Evolutionary conservation across 768 basidiomycete species (phyloP).

Genomic region (Pleurotus cornucopiae): DNA sequence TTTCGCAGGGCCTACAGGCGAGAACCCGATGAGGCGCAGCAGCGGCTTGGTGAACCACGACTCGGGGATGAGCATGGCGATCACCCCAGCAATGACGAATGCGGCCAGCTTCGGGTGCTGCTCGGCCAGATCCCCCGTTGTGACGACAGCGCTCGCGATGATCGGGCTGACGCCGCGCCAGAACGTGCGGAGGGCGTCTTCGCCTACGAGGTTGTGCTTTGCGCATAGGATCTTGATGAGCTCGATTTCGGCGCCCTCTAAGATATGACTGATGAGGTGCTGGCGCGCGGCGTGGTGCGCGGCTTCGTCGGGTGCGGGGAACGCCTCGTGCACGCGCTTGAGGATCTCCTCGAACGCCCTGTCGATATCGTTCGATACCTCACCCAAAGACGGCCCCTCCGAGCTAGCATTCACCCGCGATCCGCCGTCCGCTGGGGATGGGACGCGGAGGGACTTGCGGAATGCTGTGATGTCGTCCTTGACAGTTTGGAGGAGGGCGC

Average conservation of each 20-base stretch:
- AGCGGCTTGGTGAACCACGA: constrained; percentile 24
- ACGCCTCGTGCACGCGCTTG: constrained; percentile 21
- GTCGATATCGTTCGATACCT: constrained; percentile 14
- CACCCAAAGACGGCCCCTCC: not conserved
- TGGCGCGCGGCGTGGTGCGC: constrained; percentile 23
- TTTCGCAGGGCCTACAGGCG: constrained; percentile 26
- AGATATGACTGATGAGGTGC: constrained; percentile 13
- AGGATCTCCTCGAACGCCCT: constrained; percentile 17
- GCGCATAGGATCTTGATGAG: constrained; percentile 17
- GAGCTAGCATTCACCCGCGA: not conserved
- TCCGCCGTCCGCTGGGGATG: not conserved
- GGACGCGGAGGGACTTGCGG: not conserved
- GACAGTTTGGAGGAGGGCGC: not conserved
- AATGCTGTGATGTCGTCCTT: not conserved
- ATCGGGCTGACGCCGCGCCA: constrained; percentile 20
- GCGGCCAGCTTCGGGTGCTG: constrained; percentile 27
- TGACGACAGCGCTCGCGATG: constrained; percentile 18
- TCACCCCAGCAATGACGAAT: constrained; percentile 18
- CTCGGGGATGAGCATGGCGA: constrained; percentile 25
- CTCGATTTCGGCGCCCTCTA: constrained; percentile 21
- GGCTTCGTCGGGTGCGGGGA: constrained; percentile 26
- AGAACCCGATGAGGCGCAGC: constrained; percentile 31
- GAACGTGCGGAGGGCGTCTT: constrained; percentile 16
- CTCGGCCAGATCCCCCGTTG: constrained; percentile 29
- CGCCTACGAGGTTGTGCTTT: constrained; percentile 18